Evolutionary conservation across 495 filamentous ascomycete species (phyloP).

Genomic region (Penicillium mononematosum): DNA sequence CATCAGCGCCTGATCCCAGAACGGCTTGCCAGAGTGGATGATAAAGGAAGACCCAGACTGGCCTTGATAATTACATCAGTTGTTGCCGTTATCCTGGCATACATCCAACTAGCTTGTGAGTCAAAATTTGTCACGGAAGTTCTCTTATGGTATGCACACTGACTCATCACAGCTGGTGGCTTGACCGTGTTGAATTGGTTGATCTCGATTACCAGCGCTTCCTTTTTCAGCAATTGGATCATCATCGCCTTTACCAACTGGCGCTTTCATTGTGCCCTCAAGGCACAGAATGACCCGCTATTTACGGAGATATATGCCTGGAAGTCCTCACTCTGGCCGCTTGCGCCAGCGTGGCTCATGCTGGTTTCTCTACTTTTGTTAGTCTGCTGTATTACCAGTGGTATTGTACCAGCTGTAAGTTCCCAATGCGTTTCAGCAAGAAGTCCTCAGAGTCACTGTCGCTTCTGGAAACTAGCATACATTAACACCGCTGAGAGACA

Average conservation of each 20-base stretch:
- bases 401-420: constrained; percentile 10
- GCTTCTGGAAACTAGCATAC: too few relatives aligned
- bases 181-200: constrained; percentile 26
- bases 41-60: constrained; percentile 24
- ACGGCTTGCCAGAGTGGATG: constrained; percentile 27
- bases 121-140: background rate
- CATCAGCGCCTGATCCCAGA: constrained; percentile 24
- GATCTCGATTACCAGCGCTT: constrained; percentile 27
- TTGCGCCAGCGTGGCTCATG: constrained; percentile 28
- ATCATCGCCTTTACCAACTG: constrained; percentile 30
- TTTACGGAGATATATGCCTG: constrained; percentile 28
- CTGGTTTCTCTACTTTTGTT: constrained; percentile 17
- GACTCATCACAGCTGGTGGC: constrained; percentile 1
- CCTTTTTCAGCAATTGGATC: constrained; percentile 35
- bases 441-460: too few relatives aligned
- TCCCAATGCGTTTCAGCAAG: too few relatives aligned
- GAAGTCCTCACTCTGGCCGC: constrained; percentile 30
- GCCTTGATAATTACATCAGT: constrained; percentile 24
- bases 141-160: background rate
- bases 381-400: constrained; percentile 19
- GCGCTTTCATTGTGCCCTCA: constrained; percentile 30
- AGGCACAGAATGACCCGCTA: constrained; percentile 31
- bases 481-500: too few relatives aligned
- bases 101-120: constrained; percentile 31
- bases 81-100: constrained; percentile 24